Conservation (phyloP, 2,329 filamentous ascomycete genomes). For the Trichophyton verrucosum region DNA sequence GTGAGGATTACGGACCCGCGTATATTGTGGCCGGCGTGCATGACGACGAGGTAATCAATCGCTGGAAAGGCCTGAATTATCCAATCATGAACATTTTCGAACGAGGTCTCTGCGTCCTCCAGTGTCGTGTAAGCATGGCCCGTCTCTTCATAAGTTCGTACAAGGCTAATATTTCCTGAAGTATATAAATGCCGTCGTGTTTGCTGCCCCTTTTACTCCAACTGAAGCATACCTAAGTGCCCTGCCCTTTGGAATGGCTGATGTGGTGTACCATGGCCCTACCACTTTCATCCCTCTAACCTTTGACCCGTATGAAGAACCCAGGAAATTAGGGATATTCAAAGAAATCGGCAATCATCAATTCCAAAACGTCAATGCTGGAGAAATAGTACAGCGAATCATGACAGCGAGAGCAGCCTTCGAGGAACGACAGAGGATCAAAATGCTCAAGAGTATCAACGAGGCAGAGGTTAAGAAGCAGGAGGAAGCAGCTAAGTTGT, state of each 20-base stretch:
- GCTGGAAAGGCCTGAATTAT: slow-evolving; percentile 95
- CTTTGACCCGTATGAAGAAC: slow-evolving; percentile 67
- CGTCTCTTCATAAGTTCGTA: slow-evolving; percentile 1
- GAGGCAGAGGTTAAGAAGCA: slow-evolving; percentile 55
- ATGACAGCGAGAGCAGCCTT: slow-evolving; percentile 76
- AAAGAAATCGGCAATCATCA: slow-evolving; percentile 61
- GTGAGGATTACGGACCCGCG: slow-evolving; percentile 64
- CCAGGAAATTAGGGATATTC: slow-evolving; percentile 76
- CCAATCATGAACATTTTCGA: slow-evolving; percentile 99
- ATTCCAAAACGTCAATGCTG: slow-evolving; percentile 81
- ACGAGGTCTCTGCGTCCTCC: slow-evolving; percentile 83
- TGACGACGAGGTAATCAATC: slow-evolving; percentile 87
- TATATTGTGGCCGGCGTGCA: slow-evolving; percentile 92
- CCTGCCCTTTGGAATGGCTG: slow-evolving; percentile 60
- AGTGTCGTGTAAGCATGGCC: slow-evolving; percentile 60
- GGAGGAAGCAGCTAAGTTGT: slow-evolving; percentile 34
- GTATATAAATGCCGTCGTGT: slow-evolving; percentile 79
- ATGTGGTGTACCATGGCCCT: slow-evolving; percentile 88
- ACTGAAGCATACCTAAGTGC: slow-evolving; percentile 63
- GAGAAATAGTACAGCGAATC: slow-evolving; percentile 81
- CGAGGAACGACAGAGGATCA: slow-evolving; percentile 79
- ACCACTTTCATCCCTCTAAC: slow-evolving; percentile 73
- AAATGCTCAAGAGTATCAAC: slow-evolving; percentile 70
- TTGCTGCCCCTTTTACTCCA: slow-evolving; percentile 80
- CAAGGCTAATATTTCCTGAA: slow-evolving; percentile 25